Base-by-base conservation (phyloP, 2,329 filamentous ascomycete species). In the Sarocladium oryzae region DNA sequence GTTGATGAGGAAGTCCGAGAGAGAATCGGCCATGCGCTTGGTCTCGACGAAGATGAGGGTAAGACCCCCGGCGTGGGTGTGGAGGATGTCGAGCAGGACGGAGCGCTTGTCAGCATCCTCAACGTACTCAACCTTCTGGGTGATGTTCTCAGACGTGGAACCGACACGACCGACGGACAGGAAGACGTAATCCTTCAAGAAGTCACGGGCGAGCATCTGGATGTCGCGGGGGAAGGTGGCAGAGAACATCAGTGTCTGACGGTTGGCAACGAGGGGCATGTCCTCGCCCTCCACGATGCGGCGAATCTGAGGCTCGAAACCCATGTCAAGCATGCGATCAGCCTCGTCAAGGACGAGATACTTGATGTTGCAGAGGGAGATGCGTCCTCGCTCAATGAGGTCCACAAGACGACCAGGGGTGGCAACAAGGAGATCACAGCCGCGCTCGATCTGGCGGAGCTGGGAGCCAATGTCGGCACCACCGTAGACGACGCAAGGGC, bases 241-340 rank as follows among this genome's bases (percentile, higher is more conserved):
- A 36, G 93, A 99, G 71, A 99, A 99, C 93, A 99, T 99, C 78
- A 99, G 92, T 51, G 93, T 99, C 75, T 99, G 93, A 66, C 93
- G 91, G 62, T 80, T 76, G 58, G 84, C 75, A 55, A 92, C 88
- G 50, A 73, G 71, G 53, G 93, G 93, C 93, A 99, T 99, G 64
- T 99, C 93, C 75, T 97, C 93, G 55, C 90, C 90, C 74, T 97
- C 92, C 41, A 99, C 93, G 64, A 99, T 97, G 63, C 92, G 88
- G 65, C 93, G 91, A 67, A 99, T 99, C 76, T 99, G 93, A 64
- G 93, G 93, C 79, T 99, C 93, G 80, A 99, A 99, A 93, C 93
- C 93, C 93, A 99, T 99, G 81, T 99, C 93, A 80, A 99, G 81
- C 93, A 99, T 99, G 70, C 93, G 93, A 78, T 99, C 93, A 71